Base-by-base conservation (phyloP, 2,329 filamentous ascomycete species). In the Lecanicillium sp. region DNA sequence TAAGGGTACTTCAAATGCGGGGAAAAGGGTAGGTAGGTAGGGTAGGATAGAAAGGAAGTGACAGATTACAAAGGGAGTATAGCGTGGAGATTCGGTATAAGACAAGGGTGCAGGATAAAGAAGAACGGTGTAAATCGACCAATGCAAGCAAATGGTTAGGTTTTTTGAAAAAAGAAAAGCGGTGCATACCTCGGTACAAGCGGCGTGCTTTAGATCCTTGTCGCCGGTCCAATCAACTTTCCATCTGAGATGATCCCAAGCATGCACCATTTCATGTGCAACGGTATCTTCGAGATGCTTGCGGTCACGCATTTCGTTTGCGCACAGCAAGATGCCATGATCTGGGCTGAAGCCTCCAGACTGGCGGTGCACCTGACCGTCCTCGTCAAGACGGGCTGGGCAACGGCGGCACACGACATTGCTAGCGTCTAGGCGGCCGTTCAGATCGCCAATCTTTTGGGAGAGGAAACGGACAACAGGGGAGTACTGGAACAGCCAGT, bases 241-340 rank as follows among this genome's bases (percentile, higher is more conserved):
- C 69, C 87, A 98, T 46, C 90, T 70, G 50, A 96, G 56, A 58
- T 94, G 84, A 58, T 98, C 92, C 71, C 88, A 96, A 1, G 89
- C 89, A 60, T 98, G 92, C 38, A 98, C 84, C 87, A 98, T 94
- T 67, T 98, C 92, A 62, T 98, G 92, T 19, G 89, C 82, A 54
- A 98, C 68, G 9, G 89, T 95, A 59, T 98, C 92, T 65, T 98
- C 92, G 50, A 95, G 61, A 57, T 95, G 87, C 22, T 80, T 80
- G 41, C 79, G 69, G 55, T 87, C 80, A 43, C 82, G 71, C 56
- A 96, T 77, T 63, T 92, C 82, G 62, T 98, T 98, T 37, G 92
- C 87, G 63, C 92, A 98, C 16, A 98, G 71, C 54, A 94, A 58
- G 46, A 98, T 95, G 28, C 92, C 92, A 57, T 88, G 84, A 36